Evolutionary conservation across 2,329 filamentous ascomycete species (phyloP).

Genomic region (Hortaea sp.): DNA sequence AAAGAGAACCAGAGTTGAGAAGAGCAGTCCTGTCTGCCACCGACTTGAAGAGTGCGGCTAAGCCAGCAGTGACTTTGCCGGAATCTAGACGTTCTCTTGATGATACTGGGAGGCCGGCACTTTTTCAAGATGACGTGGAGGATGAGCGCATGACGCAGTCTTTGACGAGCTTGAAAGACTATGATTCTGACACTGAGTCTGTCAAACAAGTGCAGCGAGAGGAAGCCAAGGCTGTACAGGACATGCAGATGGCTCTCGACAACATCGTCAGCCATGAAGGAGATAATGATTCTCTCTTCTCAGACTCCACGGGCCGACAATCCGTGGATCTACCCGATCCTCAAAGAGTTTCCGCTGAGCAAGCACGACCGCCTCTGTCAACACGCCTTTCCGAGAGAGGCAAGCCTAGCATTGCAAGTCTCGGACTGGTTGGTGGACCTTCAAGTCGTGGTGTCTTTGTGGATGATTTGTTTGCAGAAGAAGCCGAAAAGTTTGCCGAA

Average conservation of each 20-base stretch:
- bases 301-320: constrained; percentile 43
- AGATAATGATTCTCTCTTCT: constrained; percentile 55
- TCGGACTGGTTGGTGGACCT: constrained; percentile 80
- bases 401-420: constrained; percentile 80
- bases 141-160: constrained; percentile 67
- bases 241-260: constrained; percentile 83
- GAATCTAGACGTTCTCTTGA: constrained; percentile 59
- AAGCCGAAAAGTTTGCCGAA: constrained; percentile 74
- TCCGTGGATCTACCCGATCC: constrained; percentile 36
- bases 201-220: constrained; percentile 43
- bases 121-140: constrained; percentile 67
- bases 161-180: constrained; percentile 67
- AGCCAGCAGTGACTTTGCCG: neutral
- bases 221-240: constrained; percentile 75
- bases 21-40: constrained; percentile 51
- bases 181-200: constrained; percentile 60
- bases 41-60: constrained; percentile 40
- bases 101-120: constrained; percentile 46
- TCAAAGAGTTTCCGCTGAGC: constrained; percentile 7
- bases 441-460: constrained; percentile 86
- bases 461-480: constrained; percentile 84
- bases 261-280: constrained; percentile 82
- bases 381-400: constrained; percentile 39
- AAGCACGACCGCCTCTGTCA: constrained; percentile 6
- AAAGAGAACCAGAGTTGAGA: constrained; percentile 40